Percentiles rank a stretch among this genome's conserved stretches.
Conservation (phyloP, 1,284 basidiomycete genomes). For the Ustilago curta region DNA sequence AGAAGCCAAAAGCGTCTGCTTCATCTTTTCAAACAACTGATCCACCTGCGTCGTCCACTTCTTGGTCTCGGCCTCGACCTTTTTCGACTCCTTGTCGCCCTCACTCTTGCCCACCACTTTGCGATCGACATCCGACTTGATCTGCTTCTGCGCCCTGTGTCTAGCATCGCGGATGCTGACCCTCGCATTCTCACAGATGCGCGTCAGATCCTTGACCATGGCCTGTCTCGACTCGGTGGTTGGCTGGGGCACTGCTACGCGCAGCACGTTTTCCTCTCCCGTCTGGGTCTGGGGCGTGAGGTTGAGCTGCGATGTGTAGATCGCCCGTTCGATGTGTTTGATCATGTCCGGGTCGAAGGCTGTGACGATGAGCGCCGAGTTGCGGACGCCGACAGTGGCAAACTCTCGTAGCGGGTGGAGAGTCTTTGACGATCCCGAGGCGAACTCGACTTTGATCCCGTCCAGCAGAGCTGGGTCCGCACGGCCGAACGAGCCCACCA, state of each 20-base stretch:
- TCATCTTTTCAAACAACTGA: conserved; percentile 58
- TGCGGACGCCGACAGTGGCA: conserved; percentile 65
- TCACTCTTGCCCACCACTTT: conserved; percentile 63
- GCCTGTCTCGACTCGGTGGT: conserved; percentile 62
- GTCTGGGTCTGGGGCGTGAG: conserved; percentile 58
- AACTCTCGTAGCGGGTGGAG: conserved; percentile 59
- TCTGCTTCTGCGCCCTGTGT: conserved; percentile 65
- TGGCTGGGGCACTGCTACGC: conserved; percentile 64
- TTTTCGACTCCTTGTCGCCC: conserved; percentile 54
- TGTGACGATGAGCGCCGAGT: conserved; percentile 61
- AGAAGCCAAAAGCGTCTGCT: conserved; percentile 38
- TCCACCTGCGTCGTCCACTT: conserved; percentile 54
- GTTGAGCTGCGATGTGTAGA: conserved; percentile 60
- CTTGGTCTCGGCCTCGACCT: conserved; percentile 61
- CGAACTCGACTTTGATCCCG: conserved; percentile 50
- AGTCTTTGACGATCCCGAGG: conserved; percentile 19
- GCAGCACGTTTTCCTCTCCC: conserved; percentile 60
- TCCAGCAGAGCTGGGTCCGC: conserved; percentile 61
- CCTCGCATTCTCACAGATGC: conserved; percentile 66
- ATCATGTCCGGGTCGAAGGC: conserved; percentile 61
- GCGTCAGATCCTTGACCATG: conserved; percentile 60
- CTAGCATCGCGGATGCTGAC: conserved; percentile 60
- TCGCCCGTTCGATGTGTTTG: conserved; percentile 66
- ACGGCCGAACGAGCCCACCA: conserved; percentile 57
- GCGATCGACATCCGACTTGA: conserved; percentile 61